A percentile compares a stretch with the other conserved stretches of the same genome.
phyloP scores from a whole-genome alignment of 805 yeast species.

The Ogataea corticis region DNA sequence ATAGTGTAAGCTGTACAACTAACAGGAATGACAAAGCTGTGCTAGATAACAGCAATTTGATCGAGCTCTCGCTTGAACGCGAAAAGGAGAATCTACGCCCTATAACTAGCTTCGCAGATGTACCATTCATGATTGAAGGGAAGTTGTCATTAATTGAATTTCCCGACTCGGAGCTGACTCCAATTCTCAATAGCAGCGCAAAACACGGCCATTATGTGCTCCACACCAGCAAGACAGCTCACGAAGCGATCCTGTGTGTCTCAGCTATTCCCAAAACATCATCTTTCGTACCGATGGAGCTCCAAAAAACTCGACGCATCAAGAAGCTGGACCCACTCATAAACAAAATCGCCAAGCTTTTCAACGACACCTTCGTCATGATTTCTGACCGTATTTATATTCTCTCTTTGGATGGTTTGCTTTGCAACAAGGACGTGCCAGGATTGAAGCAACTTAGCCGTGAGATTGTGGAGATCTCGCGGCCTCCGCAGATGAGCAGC shows the following conservation, averaged over 20 bases:
- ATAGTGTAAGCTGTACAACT: too few species aligned
- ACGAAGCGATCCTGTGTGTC: not conserved
- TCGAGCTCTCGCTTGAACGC: too few species aligned
- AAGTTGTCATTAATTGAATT: not conserved
- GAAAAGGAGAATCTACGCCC: too few species aligned
- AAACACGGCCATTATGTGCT: not conserved
- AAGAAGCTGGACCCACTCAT: not conserved
- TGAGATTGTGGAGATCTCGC: not conserved
- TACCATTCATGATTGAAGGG: not conserved
- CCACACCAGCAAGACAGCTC: not conserved
- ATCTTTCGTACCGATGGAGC: not conserved
- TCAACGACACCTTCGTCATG: slow-evolving; percentile 2
- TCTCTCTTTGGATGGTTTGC: not conserved
- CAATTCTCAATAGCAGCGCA: not conserved
- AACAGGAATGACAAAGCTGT: too few species aligned
- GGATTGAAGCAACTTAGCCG: not conserved
- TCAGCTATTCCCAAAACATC: not conserved
- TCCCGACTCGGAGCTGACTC: not conserved
- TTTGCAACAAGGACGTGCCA: too few species aligned
- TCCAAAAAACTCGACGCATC: not conserved
- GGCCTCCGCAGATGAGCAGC: not conserved
- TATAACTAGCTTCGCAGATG: too few species aligned
- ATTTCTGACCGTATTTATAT: slow-evolving; percentile 8
- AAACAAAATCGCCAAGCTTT: not conserved
- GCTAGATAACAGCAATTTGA: too few species aligned